These are phyloP conservation scores for Coriolopsis trogii DNA, from an alignment of 1,284 basidiomycete genomes.

Conservation along the genomic window DNA sequence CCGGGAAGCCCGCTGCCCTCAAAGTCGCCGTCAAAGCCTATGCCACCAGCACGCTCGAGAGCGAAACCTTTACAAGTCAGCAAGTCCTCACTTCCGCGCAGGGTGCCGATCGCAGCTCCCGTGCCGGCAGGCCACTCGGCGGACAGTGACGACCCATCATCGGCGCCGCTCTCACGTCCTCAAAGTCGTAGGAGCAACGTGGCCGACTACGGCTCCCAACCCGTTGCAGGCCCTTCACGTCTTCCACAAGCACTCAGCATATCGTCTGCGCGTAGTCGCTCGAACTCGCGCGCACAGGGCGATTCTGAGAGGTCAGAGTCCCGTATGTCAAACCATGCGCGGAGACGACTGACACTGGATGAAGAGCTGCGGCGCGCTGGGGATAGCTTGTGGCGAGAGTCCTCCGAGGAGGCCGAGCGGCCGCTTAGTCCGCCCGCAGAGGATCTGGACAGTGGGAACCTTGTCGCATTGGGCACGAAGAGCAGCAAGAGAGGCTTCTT, in stretches of 20 bases:
- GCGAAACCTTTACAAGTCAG: too few relatives aligned
- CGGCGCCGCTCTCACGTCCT: neutral
- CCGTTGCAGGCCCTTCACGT: slow-evolving; percentile 4
- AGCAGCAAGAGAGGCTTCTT: slow-evolving; percentile 61
- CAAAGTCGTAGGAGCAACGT: neutral
- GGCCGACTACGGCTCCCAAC: neutral
- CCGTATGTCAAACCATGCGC: slow-evolving; percentile 26
- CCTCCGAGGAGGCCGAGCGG: slow-evolving; percentile 21
- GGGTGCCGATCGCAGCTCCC: slow-evolving; percentile 10
- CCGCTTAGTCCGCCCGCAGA: slow-evolving; percentile 34
- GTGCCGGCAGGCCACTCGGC: slow-evolving; percentile 1
- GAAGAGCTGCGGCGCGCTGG: slow-evolving; percentile 60
- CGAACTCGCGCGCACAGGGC: neutral
- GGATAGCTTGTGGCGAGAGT: slow-evolving; percentile 33
- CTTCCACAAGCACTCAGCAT: slow-evolving; percentile 2
- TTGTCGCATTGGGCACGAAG: slow-evolving; percentile 55
- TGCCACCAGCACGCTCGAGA: slow-evolving; percentile 49
- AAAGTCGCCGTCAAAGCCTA: slow-evolving; percentile 55
- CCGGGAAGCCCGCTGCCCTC: slow-evolving; percentile 64
- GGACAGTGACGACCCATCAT: slow-evolving; percentile 29
- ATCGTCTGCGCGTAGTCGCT: slow-evolving; percentile 2
- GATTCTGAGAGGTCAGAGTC: neutral
- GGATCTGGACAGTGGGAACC: slow-evolving; percentile 46
- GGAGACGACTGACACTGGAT: slow-evolving; percentile 58
- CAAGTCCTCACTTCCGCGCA: slow-evolving; percentile 12